Evolutionary conservation across 306 rosid genomes (phyloP), one percentile per base, ranked within the genome.

Genomic region (Vigna nakashimae): DNA sequence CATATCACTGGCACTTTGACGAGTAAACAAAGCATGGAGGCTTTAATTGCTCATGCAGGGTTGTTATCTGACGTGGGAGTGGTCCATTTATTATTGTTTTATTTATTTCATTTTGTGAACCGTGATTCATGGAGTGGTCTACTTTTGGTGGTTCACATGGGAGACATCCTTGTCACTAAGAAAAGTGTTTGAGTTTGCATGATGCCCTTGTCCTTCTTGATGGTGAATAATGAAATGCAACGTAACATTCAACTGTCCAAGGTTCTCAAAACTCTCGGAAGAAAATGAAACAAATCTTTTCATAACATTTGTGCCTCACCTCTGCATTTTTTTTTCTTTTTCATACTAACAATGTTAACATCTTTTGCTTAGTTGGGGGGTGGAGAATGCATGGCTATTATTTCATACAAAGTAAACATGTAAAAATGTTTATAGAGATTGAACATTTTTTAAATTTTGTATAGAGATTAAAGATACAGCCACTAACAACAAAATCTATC

Each of bases 21-120:
- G 30, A 51, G 28, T 14, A 15, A 24, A 69, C 16, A 32, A 55
- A 53, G n/a, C 45, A 38, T 62, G 79, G 22, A 69, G 65, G 71
- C 75, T 69, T 69, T 69, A 69, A 26, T 48, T 20, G 71, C 9
- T 20, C 18, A 5, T 42, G 53, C 52, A 66, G 38, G 49, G 62
- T n/a, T 59, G 12, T 9, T 16, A 59, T 28, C 17, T n/a, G 50
- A 36, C 50, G 18, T 65, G 32, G 28, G 42, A 40, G 28, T 57
- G 42, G 67, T 45, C 22, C 16, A 13, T 40, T 12, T 34, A 22
- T 12, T 55, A 12, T 68, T 38, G 38, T 24, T 60, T 36, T 36
- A 53, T 17, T 13, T 36, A 55, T 38, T 56, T 7, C 17, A 8
- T 36, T 24, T 57, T 57, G 67, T 40, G 49, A 53, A 71, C 53